phyloP scores from a whole-genome alignment of 2,329 filamentous ascomycete genomes.

The Diaporthe eres region DNA sequence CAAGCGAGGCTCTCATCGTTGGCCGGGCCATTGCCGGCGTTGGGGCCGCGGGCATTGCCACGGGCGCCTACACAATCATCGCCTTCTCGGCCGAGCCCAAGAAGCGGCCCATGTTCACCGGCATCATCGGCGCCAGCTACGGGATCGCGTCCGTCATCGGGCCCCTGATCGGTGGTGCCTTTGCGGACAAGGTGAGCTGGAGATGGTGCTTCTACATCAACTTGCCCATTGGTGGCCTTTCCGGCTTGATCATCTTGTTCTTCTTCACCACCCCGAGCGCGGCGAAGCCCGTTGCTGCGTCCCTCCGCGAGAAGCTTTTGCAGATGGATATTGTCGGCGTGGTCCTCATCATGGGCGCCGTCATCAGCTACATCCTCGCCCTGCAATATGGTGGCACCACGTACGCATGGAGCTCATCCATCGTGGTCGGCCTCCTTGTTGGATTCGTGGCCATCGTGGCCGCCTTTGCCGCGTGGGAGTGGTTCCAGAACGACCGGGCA shows the following conservation, averaged over 20 bases:
- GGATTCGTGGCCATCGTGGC: conserved; percentile 46
- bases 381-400: conserved; percentile 59
- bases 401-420: conserved; percentile 52
- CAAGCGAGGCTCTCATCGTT: conserved; percentile 42
- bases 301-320: conserved; percentile 55
- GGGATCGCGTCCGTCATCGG: conserved; percentile 47
- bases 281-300: conserved; percentile 49
- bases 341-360: conserved; percentile 54
- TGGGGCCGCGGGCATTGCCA: conserved; percentile 42
- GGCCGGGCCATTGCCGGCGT: conserved; percentile 42
- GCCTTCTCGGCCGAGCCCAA: conserved; percentile 45
- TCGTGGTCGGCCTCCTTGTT: conserved; percentile 55
- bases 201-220: conserved; percentile 52
- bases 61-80: conserved; percentile 43
- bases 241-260: conserved; percentile 46
- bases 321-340: conserved; percentile 60
- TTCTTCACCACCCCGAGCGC: conserved; percentile 54
- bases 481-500: conserved; percentile 58
- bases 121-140: conserved; percentile 41
- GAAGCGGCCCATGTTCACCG: conserved; percentile 44
- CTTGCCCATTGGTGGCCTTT: conserved; percentile 49
- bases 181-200: conserved; percentile 47
- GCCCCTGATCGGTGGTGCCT: conserved; percentile 47
- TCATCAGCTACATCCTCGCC: conserved; percentile 57
- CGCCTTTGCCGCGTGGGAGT: conserved; percentile 52